Evolutionary conservation across 345 rosid species (phyloP).

Genomic region (Linum usitatissimum): DNA sequence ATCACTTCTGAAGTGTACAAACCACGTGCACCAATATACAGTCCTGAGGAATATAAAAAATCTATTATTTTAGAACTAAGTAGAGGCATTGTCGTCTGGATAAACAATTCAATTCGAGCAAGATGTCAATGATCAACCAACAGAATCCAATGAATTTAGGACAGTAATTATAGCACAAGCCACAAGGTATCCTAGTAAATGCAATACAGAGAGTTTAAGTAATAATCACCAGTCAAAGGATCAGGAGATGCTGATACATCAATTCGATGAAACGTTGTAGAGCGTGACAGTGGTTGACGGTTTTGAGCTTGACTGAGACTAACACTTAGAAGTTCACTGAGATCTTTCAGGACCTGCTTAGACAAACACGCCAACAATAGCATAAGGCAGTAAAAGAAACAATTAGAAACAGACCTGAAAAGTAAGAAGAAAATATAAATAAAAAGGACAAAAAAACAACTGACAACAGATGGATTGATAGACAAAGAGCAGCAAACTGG

Average conservation of each 20-base stretch:
- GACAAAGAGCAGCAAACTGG: conserved; percentile 4
- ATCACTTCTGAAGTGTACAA: conserved; percentile 80
- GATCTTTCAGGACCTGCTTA: conserved; percentile 71
- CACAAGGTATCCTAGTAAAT: neutral
- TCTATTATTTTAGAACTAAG: neutral
- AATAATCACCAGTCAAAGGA: conserved; percentile 58
- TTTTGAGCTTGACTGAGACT: conserved; percentile 62
- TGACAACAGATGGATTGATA: conserved; percentile 7
- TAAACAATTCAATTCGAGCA: conserved; percentile 3
- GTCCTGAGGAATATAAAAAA: conserved; percentile 36
- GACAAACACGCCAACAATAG: neutral
- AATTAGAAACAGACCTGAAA: neutral
- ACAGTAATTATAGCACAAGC: neutral
- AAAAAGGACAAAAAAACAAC: conserved; percentile 4
- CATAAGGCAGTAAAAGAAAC: neutral
- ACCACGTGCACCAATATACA: conserved; percentile 83
- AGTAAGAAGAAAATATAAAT: neutral
- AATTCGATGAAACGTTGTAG: conserved; percentile 77
- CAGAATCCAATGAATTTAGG: neutral
- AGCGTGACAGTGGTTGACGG: conserved; percentile 60
- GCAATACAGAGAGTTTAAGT: conserved; percentile 2
- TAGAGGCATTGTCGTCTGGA: neutral
- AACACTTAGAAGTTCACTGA: conserved; percentile 68
- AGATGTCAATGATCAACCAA: neutral
- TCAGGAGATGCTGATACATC: conserved; percentile 52